Base-by-base conservation (phyloP, 2,329 filamentous ascomycete genomes). In the Dothideomycetidae sp. region DNA sequence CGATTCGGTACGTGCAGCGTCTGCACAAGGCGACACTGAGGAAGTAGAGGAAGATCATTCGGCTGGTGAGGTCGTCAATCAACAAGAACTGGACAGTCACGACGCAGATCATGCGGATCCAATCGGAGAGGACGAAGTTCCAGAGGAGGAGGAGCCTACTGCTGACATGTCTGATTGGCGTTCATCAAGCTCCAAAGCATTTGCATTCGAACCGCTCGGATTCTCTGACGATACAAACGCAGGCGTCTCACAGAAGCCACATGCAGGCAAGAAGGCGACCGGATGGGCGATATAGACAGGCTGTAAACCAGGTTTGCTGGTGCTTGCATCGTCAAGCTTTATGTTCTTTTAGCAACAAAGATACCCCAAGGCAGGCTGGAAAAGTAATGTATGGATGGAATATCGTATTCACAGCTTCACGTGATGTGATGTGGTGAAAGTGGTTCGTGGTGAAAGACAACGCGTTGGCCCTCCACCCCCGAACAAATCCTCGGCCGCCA, bases 31-130 rank as follows among this genome's bases (percentile, higher is more conserved):
- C 11, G 37, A 18, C 10, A 48, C 29, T 44, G 7, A 7, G n/a
- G 7, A 7, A n/a, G 56, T 32, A 54, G 62, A 47, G 18, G 54
- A 51, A 21, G 60, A 63, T 36, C 53, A 53, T 4, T 54, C 53
- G 3, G 57, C 56, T 5, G 57, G 54, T 2, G 55, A 54, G 5
- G 62, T 58, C 2, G 59, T 60, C 3, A 56, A 44, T 9, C 38
- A 42, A 12, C 35, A 16, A 13, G 39, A 37, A 18, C 39, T 42
- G 4, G 44, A 45, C 11, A 41, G 36, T 11, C 42, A 44, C 14
- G 42, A 35, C 3, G 37, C 33, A 4, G 46, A 44, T 2, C 21
- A 31, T 17, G 21, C 26, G 10, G 29, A 44, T 11, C 29, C 28
- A 12, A 32, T 31, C 3, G 40, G 37, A 21, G 43, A 33, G 9